phyloP scores from a whole-genome alignment of 345 rosid species.

The Populus nigra region DNA sequence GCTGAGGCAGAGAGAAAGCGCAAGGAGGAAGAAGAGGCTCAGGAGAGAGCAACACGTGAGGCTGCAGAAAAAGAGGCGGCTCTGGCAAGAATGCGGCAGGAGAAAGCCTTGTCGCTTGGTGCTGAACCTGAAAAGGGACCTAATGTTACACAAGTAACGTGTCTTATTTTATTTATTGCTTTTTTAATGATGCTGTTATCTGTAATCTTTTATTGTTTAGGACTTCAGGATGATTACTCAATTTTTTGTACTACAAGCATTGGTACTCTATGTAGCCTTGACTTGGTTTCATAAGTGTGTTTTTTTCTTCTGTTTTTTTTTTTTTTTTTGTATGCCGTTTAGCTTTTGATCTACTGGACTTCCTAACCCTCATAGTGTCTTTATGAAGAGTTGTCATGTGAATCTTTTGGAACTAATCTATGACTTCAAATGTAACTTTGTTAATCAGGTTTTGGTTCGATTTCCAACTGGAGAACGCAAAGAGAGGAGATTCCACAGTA shows the following conservation, averaged over 20 bases:
- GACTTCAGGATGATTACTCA: neutral
- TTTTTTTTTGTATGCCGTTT: neutral
- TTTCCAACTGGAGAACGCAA: conserved; percentile 92
- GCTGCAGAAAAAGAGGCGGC: conserved; percentile 88
- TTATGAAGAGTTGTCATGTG: neutral
- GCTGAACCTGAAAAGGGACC: conserved; percentile 91
- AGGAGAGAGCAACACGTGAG: conserved; percentile 74
- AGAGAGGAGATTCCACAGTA: conserved; percentile 79
- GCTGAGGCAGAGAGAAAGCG: conserved; percentile 86
- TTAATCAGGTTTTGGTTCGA: conserved; percentile 73
- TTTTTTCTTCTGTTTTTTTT: neutral
- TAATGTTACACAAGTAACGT: conserved; percentile 73
- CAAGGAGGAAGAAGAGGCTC: conserved; percentile 91
- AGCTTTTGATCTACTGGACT: neutral
- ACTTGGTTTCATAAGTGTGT: neutral
- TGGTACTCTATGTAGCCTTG: neutral
- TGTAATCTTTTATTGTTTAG: neutral
- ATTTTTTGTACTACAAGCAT: neutral
- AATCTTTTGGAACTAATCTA: neutral
- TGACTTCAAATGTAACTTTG: neutral
- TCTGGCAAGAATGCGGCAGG: conserved; percentile 66
- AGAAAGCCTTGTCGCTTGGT: conserved; percentile 84
- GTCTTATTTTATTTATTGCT: neutral
- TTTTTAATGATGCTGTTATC: neutral
- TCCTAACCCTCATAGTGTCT: neutral